These are phyloP conservation scores for Penicillium nucicola DNA, from an alignment of 495 filamentous ascomycete genomes.

Conservation along the genomic window DNA sequence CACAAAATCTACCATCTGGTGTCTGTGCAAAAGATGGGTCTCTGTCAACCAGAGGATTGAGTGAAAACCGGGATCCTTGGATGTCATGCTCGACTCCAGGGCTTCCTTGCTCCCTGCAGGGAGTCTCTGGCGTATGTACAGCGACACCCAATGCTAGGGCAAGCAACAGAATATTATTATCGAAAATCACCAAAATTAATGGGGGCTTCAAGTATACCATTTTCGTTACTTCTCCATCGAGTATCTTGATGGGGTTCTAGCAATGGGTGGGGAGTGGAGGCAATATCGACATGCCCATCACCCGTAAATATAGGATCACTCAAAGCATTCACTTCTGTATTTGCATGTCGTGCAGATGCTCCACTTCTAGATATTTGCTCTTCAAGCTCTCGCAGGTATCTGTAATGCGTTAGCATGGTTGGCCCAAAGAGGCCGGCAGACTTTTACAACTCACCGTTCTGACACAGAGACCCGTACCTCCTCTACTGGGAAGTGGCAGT, in stretches of 20 bases:
- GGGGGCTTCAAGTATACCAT: constrained; percentile 7
- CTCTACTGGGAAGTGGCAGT: constrained; percentile 29
- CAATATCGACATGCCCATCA: constrained; percentile 3
- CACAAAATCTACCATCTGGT: constrained; percentile 29
- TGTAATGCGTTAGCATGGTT: constrained; percentile 3
- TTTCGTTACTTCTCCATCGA: constrained; percentile 2
- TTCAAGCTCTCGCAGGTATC: constrained; percentile 22
- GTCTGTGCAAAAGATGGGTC: constrained; percentile 28
- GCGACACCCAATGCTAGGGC: constrained; percentile 5
- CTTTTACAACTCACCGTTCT: constrained; percentile 18
- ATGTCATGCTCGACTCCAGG: constrained; percentile 13
- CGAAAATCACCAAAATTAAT: too few species aligned
- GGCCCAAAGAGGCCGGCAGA: background rate
- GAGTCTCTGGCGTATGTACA: constrained; percentile 1
- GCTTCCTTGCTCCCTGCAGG: background rate
- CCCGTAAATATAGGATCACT: constrained; percentile 1
- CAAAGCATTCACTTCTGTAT: background rate
- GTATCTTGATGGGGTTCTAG: background rate
- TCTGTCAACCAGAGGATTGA: constrained; percentile 29
- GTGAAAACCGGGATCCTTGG: constrained; percentile 20
- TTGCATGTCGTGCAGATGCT: background rate
- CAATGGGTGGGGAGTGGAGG: constrained; percentile 1
- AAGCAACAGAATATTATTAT: background rate
- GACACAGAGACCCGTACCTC: constrained; percentile 31
- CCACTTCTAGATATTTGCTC: constrained; percentile 14